Evolutionary conservation across 352 stramenopile species (phyloP).

Genomic region (Elongisporangium undulatum): DNA sequence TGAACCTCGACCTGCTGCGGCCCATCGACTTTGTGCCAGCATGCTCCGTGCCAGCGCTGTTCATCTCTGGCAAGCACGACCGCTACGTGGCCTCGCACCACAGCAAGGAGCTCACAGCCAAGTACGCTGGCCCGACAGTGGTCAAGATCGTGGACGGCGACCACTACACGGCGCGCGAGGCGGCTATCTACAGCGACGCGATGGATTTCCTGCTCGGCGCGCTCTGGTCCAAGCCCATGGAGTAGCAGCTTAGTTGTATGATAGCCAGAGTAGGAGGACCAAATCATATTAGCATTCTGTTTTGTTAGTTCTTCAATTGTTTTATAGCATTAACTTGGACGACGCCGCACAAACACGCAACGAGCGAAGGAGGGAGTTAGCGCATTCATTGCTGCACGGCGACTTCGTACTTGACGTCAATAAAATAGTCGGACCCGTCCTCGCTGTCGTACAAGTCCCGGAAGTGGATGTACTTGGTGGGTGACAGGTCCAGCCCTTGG

Average conservation of each 20-base stretch:
- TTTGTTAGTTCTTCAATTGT: neutral
- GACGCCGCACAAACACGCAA: neutral
- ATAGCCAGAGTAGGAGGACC: neutral
- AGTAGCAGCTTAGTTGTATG: no score
- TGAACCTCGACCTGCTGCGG: slow-evolving; percentile 61
- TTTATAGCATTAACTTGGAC: neutral
- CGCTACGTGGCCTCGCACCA: slow-evolving; percentile 63
- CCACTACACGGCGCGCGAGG: slow-evolving; percentile 52
- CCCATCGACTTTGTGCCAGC: slow-evolving; percentile 66
- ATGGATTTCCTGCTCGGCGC: slow-evolving; percentile 61
- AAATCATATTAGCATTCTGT: neutral
- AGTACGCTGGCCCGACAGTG: slow-evolving; percentile 57
- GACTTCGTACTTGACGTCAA: slow-evolving; percentile 66
- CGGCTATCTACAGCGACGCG: slow-evolving; percentile 40
- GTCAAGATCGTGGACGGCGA: slow-evolving; percentile 53
- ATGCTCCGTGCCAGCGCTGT: slow-evolving; percentile 71
- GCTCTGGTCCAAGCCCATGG: slow-evolving; percentile 26
- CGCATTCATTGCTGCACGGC: slow-evolving; percentile 14
- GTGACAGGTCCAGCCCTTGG: slow-evolving; percentile 40
- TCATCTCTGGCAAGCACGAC: slow-evolving; percentile 60
- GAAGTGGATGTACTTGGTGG: slow-evolving; percentile 56
- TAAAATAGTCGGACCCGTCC: slow-evolving; percentile 52
- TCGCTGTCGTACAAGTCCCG: slow-evolving; percentile 52
- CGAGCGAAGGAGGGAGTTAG: neutral
- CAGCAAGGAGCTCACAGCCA: slow-evolving; percentile 51